Evolutionary conservation across 2,329 filamentous ascomycete species (phyloP).

Genomic region (Cryphonectria parasitica): DNA sequence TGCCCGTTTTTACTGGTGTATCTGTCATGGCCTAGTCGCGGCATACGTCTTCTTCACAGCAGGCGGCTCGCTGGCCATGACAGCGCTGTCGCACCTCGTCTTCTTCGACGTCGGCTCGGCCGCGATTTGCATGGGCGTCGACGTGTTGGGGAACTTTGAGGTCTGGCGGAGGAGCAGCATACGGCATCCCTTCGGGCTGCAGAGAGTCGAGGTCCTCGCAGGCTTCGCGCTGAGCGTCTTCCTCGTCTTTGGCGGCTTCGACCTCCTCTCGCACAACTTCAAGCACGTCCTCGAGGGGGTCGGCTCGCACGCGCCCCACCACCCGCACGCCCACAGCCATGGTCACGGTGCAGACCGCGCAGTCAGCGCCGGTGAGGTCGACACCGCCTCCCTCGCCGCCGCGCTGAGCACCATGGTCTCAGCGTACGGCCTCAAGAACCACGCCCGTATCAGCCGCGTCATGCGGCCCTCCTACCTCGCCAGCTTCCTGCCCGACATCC

Average conservation of each 20-base stretch:
- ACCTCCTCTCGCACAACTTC: conserved; percentile 89
- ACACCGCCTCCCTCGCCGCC: conserved; percentile 79
- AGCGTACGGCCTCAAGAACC: conserved; percentile 85
- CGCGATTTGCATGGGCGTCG: conserved; percentile 86
- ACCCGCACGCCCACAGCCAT: conserved; percentile 58
- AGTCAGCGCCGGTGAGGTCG: conserved; percentile 76
- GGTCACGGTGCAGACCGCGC: conserved; percentile 20
- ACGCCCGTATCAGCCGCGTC: conserved; percentile 87
- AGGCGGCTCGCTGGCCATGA: conserved; percentile 85
- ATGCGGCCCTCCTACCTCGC: conserved; percentile 77
- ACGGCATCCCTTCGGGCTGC: conserved; percentile 89
- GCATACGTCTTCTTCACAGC: conserved; percentile 85
- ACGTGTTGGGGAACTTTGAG: conserved; percentile 95
- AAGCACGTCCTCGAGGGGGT: conserved; percentile 84
- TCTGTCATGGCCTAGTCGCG: conserved; percentile 83
- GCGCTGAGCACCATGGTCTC: conserved; percentile 83
- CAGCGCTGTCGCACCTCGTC: conserved; percentile 87
- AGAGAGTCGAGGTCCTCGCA: conserved; percentile 89
- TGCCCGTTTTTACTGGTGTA: conserved; percentile 82
- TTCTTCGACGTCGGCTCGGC: conserved; percentile 96
- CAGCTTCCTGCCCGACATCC: conserved; percentile 78
- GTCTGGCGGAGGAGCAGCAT: conserved; percentile 94
- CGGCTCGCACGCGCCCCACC: conserved; percentile 74
- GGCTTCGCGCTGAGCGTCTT: conserved; percentile 97
- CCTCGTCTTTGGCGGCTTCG: conserved; percentile 95